Base-by-base conservation (phyloP, 192 early-diverging fungal species). In the Phlyctochytrium planicorne region DNA sequence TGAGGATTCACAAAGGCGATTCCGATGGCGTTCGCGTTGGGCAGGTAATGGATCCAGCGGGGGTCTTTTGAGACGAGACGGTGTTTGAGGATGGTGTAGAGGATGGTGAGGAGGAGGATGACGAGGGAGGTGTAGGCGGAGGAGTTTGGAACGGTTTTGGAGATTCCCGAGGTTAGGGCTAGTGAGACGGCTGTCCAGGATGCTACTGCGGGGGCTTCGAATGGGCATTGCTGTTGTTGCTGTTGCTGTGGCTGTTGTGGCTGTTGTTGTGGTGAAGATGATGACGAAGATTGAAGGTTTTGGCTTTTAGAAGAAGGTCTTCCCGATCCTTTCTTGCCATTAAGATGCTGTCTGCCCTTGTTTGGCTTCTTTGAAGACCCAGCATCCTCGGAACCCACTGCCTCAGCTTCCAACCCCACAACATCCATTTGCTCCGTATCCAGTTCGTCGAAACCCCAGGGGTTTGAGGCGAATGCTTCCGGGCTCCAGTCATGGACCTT, bases 21-120 rank as follows among this genome's bases (percentile, higher is more conserved):
- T 17, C 76, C 76, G 32, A 77, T 67, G 47, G 76, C 75, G 65
- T 82, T 87, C 40, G 84, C 30, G 72, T 85, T 85, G 68, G 84
- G 84, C 63, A 80, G 75, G 70, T 75, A 88, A 40, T 64, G 40
- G 10, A 14, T 47, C 20, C 10, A 73, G 55, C 69, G 76, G 73
- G 72, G 79, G 24, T 71, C 69, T 24, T 68, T 37, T 24, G 87
- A 85, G 34, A 89, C 63, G 10, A 47, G 10, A 30, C 72, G 73
- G 73, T 74, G 67, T 53, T 68, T 78, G 50, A 83, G 53, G 57
- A 77, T 65, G 57, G 73, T 73, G 27, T 63, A 66, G 36, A 82
- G 65, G 67, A 78, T 56, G 34, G 86, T 75, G 62, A 83, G n/a
- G 61, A 82, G 74, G 57, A 76, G 74, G 27, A 72, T 74, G 50